A percentile compares a stretch with the other conserved stretches of the same genome.
These are phyloP conservation scores for Saururus chinensis DNA, from an alignment of 164 flowering plant species.

Conservation along the genomic window DNA sequence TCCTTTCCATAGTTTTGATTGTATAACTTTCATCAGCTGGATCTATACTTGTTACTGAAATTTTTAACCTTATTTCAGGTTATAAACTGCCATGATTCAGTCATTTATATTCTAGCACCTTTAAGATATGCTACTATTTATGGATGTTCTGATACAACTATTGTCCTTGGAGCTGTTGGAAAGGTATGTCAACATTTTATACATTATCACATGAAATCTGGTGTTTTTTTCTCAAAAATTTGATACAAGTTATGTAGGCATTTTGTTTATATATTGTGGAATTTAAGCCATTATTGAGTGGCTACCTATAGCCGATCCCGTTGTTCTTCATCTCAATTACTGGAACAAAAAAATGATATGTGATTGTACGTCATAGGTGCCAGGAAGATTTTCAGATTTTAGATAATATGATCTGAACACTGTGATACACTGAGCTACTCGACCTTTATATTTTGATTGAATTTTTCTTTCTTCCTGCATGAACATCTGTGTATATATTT, in stretches of 20 bases:
- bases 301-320: no score
- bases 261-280: no score
- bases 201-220: no score
- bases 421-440: background rate
- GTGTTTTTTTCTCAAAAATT: no score
- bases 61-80: conserved; percentile 39
- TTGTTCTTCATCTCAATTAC: no score
- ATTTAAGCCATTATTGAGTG: no score
- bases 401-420: no score
- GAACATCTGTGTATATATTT: background rate
- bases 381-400: no score
- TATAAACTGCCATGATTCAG: conserved; percentile 88
- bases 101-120: conserved; percentile 85
- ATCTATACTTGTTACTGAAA: background rate
- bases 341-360: no score
- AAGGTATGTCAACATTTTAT: conserved; percentile 40
- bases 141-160: conserved; percentile 97
- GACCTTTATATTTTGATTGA: background rate
- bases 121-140: conserved; percentile 81
- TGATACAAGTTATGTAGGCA: no score
- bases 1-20: no score
- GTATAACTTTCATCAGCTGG: background rate
- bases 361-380: no score
- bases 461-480: background rate
- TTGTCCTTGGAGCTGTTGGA: conserved; percentile 96